Conservation (phyloP, 2,329 filamentous ascomycete genomes). For the Pseudocercospora fuligena region DNA sequence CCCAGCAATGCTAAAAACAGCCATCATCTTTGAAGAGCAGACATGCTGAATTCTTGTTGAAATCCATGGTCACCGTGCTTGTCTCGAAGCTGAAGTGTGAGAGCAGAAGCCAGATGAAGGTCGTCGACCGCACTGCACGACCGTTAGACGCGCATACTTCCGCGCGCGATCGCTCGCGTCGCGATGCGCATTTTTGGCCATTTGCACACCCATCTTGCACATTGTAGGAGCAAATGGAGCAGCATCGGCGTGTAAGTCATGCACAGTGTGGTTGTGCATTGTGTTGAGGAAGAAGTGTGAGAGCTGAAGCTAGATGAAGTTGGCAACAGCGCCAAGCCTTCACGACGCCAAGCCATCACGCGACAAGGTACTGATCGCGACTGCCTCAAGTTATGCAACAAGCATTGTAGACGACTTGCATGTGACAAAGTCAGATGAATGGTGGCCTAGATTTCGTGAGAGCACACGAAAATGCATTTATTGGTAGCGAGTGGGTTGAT, state of each 20-base stretch:
- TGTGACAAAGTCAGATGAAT: not conserved
- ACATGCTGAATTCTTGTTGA: not conserved
- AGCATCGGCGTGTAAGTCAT: no score
- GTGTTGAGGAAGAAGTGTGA: not conserved
- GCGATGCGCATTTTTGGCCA: no score
- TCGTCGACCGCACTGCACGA: no score
- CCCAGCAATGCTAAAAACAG: not conserved
- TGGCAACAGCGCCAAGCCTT: not conserved
- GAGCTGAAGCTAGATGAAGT: not conserved
- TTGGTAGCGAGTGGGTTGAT: not conserved
- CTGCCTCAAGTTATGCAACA: not conserved
- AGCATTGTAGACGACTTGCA: not conserved
- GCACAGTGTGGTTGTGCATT: not conserved
- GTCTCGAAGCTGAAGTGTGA: not conserved
- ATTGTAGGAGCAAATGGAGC: no score
- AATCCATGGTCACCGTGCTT: not conserved
- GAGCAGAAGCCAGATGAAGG: not conserved
- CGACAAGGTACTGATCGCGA: not conserved
- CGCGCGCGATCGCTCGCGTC: no score
- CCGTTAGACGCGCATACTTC: no score
- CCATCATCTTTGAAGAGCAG: not conserved
- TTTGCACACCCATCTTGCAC: no score
- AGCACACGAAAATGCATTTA: not conserved
- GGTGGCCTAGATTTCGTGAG: no score
- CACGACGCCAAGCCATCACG: not conserved